Evolutionary conservation across 306 rosid species (phyloP).

Genomic region (Trifolium dubium): DNA sequence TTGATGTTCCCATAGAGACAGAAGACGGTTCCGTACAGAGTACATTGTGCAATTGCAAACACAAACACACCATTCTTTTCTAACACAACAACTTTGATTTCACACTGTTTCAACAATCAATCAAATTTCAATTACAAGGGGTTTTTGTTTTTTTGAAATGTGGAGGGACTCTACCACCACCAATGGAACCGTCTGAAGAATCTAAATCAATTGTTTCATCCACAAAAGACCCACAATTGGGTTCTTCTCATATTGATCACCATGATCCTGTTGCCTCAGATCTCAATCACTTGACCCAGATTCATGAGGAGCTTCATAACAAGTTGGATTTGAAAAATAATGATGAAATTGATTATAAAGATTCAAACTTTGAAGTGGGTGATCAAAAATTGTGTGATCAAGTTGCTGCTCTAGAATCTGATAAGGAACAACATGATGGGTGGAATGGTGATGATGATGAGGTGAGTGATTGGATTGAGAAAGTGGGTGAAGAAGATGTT

Average conservation of each 20-base stretch:
- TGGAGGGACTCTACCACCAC: constrained; percentile 44
- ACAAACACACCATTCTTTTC: too few species aligned
- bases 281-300: constrained; percentile 35
- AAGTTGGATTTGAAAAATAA: constrained; percentile 51
- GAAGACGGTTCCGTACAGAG: too few species aligned
- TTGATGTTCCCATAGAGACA: too few species aligned
- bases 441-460: constrained; percentile 35
- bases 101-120: background rate
- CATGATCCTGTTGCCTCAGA: constrained; percentile 42
- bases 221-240: constrained; percentile 36
- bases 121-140: constrained; percentile 56
- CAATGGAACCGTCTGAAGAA: constrained; percentile 70
- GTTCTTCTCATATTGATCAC: constrained; percentile 39
- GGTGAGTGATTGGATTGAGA: constrained; percentile 39
- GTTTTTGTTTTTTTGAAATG: constrained; percentile 77
- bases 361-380: constrained; percentile 36
- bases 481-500: constrained; percentile 36
- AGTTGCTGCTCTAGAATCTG: constrained; percentile 42
- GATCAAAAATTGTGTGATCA: constrained; percentile 34
- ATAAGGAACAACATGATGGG: constrained; percentile 39
- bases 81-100: too few species aligned
- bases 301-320: constrained; percentile 38
- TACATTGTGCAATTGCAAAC: too few species aligned
- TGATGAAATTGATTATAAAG: constrained; percentile 36
- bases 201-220: constrained; percentile 43